These are phyloP conservation scores for Colletotrichum sp. DNA, from an alignment of 2,329 filamentous ascomycete species.

Conservation along the genomic window DNA sequence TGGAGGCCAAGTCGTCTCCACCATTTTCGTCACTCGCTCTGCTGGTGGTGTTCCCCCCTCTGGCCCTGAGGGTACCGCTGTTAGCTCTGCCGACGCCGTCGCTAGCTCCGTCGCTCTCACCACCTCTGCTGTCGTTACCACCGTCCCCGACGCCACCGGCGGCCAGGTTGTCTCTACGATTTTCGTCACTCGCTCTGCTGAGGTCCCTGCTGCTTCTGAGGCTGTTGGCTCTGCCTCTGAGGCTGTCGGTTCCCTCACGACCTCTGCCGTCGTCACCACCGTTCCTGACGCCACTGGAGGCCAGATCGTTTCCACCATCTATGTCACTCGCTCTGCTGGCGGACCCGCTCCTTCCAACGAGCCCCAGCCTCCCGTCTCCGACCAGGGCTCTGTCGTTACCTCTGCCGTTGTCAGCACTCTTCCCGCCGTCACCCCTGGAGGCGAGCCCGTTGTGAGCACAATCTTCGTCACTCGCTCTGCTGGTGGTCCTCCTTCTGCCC, in stretches of 20 bases:
- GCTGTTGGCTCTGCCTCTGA: neutral
- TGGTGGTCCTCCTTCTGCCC: neutral
- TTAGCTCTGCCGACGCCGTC: neutral
- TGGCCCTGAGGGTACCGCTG: neutral
- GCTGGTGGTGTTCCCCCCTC: neutral
- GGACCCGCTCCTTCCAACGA: neutral
- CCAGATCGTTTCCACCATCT: constrained; percentile 11
- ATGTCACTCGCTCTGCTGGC: neutral
- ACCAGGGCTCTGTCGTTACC: neutral
- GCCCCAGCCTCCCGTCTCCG: neutral
- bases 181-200: constrained; percentile 5
- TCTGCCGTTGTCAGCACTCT: neutral
- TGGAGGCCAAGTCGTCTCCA: neutral
- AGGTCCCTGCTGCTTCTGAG: neutral
- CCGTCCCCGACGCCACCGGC: neutral
- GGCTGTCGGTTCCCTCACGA: neutral
- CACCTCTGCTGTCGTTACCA: constrained; percentile 3
- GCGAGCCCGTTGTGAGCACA: neutral
- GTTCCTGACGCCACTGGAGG: neutral
- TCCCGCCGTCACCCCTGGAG: neutral
- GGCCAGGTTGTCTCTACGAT: constrained; percentile 5
- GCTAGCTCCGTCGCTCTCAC: neutral
- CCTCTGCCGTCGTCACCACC: constrained; percentile 3
- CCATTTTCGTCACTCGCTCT: constrained; percentile 2
- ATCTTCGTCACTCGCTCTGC: constrained; percentile 4